A percentile compares a stretch with the other conserved stretches of the same genome.
Evolutionary conservation across 768 basidiomycete species (phyloP).

Genomic region (Imleria badia): DNA sequence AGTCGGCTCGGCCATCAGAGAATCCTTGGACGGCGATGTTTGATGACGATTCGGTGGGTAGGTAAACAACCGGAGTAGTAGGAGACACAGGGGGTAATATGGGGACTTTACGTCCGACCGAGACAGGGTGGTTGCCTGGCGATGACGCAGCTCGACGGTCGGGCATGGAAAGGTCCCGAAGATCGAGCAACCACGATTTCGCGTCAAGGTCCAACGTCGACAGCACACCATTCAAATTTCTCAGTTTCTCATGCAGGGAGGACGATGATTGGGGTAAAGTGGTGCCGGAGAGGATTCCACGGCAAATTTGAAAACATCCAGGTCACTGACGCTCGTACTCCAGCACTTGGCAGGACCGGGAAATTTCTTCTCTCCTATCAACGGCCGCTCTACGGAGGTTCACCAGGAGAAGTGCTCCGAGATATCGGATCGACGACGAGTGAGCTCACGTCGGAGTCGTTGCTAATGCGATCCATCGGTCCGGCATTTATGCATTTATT

Average conservation of each 20-base stretch:
- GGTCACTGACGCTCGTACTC: slow-evolving; percentile 73
- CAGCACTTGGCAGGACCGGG: slow-evolving; percentile 50
- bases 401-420: slow-evolving; percentile 35
- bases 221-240: slow-evolving; percentile 72
- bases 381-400: slow-evolving; percentile 27
- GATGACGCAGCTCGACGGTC: slow-evolving; percentile 40
- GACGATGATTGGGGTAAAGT: slow-evolving; percentile 38
- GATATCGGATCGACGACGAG: slow-evolving; percentile 52
- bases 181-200: slow-evolving; percentile 51
- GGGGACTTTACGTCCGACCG: slow-evolving; percentile 22
- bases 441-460: slow-evolving; percentile 52
- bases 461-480: slow-evolving; percentile 35
- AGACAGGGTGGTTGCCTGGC: slow-evolving; percentile 26
- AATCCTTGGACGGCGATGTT: slow-evolving; percentile 50
- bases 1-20: slow-evolving; percentile 40
- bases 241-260: slow-evolving; percentile 61
- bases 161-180: slow-evolving; percentile 65
- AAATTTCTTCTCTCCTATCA: slow-evolving; percentile 27
- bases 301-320: slow-evolving; percentile 50
- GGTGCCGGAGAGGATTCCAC: slow-evolving; percentile 37
- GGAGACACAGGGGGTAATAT: slow-evolving; percentile 14
- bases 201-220: slow-evolving; percentile 61
- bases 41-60: slow-evolving; percentile 26
- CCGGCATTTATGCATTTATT: slow-evolving; percentile 52
- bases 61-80: slow-evolving; percentile 24